A percentile compares a stretch with the other conserved stretches of the same genome.
Conservation (phyloP, 768 basidiomycete species). For the Suillus subaureus region DNA sequence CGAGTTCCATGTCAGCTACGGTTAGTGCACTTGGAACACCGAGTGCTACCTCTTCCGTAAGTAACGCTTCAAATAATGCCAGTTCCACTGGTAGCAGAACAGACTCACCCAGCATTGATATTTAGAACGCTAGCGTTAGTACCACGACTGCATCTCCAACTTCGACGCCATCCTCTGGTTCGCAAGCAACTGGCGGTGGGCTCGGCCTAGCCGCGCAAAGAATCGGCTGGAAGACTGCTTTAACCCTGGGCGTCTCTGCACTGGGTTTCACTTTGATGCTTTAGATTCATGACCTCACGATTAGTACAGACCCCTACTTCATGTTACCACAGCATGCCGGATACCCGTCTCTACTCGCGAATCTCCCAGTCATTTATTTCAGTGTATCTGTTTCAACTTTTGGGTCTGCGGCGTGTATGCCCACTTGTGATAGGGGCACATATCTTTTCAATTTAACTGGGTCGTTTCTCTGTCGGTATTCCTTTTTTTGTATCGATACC, state of each 20-base stretch:
- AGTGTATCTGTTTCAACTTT: neutral
- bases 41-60: neutral
- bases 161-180: slow-evolving; percentile 4
- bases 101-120: neutral
- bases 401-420: slow-evolving; percentile 1
- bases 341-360: neutral
- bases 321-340: slow-evolving; percentile 1
- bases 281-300: slow-evolving; percentile 16
- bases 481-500: neutral
- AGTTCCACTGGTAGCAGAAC: slow-evolving; percentile 6
- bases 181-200: slow-evolving; percentile 12
- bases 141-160: neutral
- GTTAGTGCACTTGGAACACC: slow-evolving; percentile 6
- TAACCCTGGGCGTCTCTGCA: slow-evolving; percentile 22
- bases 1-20: slow-evolving; percentile 13
- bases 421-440: neutral
- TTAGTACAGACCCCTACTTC: neutral
- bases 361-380: neutral
- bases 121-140: neutral
- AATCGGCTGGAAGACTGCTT: slow-evolving; percentile 18
- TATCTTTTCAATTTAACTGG: neutral
- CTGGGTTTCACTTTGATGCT: slow-evolving; percentile 20
- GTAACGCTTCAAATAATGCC: slow-evolving; percentile 12
- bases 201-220: slow-evolving; percentile 7
- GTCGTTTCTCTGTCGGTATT: slow-evolving; percentile 4